A percentile compares a stretch with the other conserved stretches of the same genome.
Evolutionary conservation across 2,329 filamentous ascomycete species (phyloP).

Genomic region (Nothophaeocryptopus gaeumannii): DNA sequence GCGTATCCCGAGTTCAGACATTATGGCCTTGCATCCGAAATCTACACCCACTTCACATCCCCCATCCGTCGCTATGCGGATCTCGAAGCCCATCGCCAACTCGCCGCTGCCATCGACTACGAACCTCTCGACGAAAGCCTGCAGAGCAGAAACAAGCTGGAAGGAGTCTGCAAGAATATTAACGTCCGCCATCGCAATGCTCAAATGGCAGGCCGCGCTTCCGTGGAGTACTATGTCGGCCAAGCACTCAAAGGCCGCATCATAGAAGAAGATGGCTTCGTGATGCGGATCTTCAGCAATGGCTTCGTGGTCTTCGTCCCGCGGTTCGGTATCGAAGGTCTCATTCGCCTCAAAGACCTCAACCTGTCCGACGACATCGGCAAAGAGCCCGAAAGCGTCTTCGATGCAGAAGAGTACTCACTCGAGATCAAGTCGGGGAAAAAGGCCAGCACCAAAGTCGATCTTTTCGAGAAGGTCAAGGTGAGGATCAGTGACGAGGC

Average conservation of each 20-base stretch:
- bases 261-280: conserved; percentile 83
- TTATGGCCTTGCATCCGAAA: conserved; percentile 92
- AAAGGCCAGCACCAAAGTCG: conserved; percentile 54
- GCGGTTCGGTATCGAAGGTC: conserved; percentile 87
- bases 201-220: conserved; percentile 89
- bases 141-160: conserved; percentile 77
- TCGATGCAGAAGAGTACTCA: conserved; percentile 81
- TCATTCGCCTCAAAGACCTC: conserved; percentile 83
- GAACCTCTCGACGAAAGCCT: conserved; percentile 78
- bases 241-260: conserved; percentile 81
- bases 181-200: conserved; percentile 96
- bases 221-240: conserved; percentile 96
- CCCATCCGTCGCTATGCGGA: conserved; percentile 98
- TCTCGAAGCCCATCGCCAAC: conserved; percentile 86
- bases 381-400: conserved; percentile 72
- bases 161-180: conserved; percentile 96
- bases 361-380: conserved; percentile 48
- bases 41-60: conserved; percentile 98
- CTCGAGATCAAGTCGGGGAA: conserved; percentile 56
- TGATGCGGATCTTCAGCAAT: conserved; percentile 97
- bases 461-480: conserved; percentile 87
- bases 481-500: conserved; percentile 89
- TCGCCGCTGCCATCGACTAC: conserved; percentile 93
- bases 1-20: conserved; percentile 92
- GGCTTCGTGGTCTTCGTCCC: conserved; percentile 96